These are phyloP conservation scores for Dendrocalamus sinicus DNA, from an alignment of 176 grass and related monocot species.

Conservation along the genomic window DNA sequence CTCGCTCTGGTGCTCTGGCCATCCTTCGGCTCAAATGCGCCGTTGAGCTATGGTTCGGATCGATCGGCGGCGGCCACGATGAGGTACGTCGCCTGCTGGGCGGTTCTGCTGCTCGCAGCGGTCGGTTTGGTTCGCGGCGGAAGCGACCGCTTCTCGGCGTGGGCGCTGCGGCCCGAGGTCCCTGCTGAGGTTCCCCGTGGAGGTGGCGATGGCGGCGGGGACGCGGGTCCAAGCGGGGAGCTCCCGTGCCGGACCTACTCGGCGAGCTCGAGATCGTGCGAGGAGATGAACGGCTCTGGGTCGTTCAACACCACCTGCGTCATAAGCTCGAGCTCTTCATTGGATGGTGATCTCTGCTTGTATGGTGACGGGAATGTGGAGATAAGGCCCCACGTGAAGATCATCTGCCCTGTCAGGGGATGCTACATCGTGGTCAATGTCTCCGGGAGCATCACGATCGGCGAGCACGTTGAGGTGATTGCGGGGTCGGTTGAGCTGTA, in stretches of 20 bases:
- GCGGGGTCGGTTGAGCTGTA: slow-evolving; percentile 64
- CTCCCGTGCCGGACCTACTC: slow-evolving; percentile 35
- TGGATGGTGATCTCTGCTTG: slow-evolving; percentile 61
- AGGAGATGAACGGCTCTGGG: slow-evolving; percentile 74
- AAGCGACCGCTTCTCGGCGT: not conserved
- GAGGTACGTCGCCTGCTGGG: slow-evolving; percentile 31
- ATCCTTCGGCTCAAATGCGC: not conserved
- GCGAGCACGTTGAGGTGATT: slow-evolving; percentile 47
- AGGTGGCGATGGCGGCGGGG: not conserved
- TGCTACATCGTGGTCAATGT: slow-evolving; percentile 71
- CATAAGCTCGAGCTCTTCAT: slow-evolving; percentile 56
- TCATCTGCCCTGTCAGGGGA: slow-evolving; percentile 60
- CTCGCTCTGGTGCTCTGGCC: not conserved
- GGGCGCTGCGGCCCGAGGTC: not conserved
- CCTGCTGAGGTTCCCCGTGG: not conserved
- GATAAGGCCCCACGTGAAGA: slow-evolving; percentile 51
- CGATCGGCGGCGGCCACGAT: not conserved
- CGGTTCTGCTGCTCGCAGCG: slow-evolving; percentile 41
- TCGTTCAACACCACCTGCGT: slow-evolving; percentile 73
- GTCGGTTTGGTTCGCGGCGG: not conserved
- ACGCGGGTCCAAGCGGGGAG: not conserved
- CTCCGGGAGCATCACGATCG: slow-evolving; percentile 56
- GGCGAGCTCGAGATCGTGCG: slow-evolving; percentile 62
- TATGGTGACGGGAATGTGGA: slow-evolving; percentile 62
- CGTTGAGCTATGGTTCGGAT: slow-evolving; percentile 26